phyloP scores from a whole-genome alignment of 345 rosid species.

The Cardamine resedifolia region DNA sequence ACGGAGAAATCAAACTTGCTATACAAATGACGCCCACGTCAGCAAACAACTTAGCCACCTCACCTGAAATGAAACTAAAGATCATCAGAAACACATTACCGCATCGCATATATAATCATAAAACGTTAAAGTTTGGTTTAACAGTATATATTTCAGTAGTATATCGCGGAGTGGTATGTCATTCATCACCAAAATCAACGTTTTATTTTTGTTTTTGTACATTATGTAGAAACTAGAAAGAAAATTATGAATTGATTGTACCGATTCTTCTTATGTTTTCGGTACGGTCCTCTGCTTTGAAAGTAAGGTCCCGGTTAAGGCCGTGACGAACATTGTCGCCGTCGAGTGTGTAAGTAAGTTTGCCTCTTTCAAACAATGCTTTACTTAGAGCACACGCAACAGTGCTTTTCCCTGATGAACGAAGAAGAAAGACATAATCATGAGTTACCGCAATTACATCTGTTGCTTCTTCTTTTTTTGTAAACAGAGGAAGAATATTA shows the following conservation, averaged over 20 bases:
- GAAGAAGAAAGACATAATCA: not conserved
- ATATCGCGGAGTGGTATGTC: too few relatives aligned
- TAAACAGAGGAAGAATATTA: not conserved
- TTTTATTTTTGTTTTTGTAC: not conserved
- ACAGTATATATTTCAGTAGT: not conserved
- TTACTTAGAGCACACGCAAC: slow-evolving; percentile 68
- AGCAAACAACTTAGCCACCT: slow-evolving; percentile 82
- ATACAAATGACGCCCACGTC: slow-evolving; percentile 84
- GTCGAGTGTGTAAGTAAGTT: slow-evolving; percentile 71
- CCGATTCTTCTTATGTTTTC: slow-evolving; percentile 82
- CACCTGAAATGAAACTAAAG: slow-evolving; percentile 46
- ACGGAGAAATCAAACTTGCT: slow-evolving; percentile 87
- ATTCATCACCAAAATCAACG: not conserved
- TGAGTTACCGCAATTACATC: not conserved
- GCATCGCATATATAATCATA: too few relatives aligned
- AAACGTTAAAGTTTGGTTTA: not conserved
- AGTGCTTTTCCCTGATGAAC: slow-evolving; percentile 70
- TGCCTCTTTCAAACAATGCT: slow-evolving; percentile 59
- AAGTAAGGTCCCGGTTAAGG: slow-evolving; percentile 66
- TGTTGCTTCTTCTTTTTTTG: not conserved
- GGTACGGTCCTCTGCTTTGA: slow-evolving; percentile 65
- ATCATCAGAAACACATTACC: slow-evolving; percentile 14
- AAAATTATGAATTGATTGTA: slow-evolving; percentile 6
- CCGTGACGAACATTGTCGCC: slow-evolving; percentile 87
- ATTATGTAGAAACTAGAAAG: too few relatives aligned